Conservation (phyloP, 495 filamentous ascomycete species). For the Daldinia childiae region DNA sequence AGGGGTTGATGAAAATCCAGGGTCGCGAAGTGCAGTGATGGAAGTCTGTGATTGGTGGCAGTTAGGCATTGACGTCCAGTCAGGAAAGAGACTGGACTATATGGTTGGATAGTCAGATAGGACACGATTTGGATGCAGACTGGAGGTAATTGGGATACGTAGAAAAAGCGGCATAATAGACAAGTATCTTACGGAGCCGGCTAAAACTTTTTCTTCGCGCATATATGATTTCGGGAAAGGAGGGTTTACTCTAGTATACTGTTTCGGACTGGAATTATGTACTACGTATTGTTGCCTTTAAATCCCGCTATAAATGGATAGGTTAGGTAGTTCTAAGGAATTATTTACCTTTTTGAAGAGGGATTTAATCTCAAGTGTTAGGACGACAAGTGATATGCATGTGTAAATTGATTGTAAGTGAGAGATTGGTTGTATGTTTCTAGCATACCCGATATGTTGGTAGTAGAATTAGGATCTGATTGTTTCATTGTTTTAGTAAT, state of each 20-base stretch:
- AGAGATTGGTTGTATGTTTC: too few species aligned
- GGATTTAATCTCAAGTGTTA: too few species aligned
- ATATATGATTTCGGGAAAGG: neutral
- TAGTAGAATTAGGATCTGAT: neutral
- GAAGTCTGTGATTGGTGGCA: constrained; percentile 8
- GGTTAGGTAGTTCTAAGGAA: too few species aligned
- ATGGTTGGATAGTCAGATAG: constrained; percentile 17
- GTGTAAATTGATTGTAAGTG: too few species aligned
- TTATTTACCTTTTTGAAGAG: too few species aligned
- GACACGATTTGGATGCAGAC: constrained; percentile 13
- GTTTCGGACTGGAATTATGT: neutral
- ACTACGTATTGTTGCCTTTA: neutral
- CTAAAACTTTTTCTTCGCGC: neutral
- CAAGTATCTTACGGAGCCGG: constrained; percentile 9
- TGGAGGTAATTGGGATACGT: constrained; percentile 7
- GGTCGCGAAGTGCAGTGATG: constrained; percentile 5
- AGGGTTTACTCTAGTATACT: neutral
- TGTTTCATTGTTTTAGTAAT: neutral
- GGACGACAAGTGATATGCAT: too few species aligned
- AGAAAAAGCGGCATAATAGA: constrained; percentile 31
- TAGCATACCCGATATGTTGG: too few species aligned
- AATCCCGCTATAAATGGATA: neutral
- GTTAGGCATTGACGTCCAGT: neutral
- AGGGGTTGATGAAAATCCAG: constrained; percentile 10
- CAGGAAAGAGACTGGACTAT: constrained; percentile 4